Evolutionary conservation across 1,284 basidiomycete species (phyloP).

Genomic region (Retiboletus fuscus): DNA sequence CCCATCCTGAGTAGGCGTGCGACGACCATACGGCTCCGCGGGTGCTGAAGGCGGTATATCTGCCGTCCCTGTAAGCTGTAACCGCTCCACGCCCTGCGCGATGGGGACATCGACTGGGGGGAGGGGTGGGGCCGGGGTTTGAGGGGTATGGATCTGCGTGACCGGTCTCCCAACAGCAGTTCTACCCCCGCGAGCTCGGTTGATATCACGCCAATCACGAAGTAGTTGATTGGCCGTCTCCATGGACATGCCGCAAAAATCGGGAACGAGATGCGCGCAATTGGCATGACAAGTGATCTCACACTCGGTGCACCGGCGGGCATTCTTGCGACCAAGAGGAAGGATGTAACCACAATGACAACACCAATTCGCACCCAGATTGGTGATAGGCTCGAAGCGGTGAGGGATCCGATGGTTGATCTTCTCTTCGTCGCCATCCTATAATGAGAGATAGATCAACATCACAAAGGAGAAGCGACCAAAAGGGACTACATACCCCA

Average conservation of each 20-base stretch:
- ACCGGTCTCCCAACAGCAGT: constrained; percentile 51
- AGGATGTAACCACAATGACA: constrained; percentile 99
- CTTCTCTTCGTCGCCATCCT: constrained; percentile 98
- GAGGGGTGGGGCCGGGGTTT: constrained; percentile 47
- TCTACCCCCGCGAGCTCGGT: constrained; percentile 65
- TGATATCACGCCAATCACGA: constrained; percentile 89
- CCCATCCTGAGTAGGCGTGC: constrained; percentile 49
- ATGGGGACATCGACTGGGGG: constrained; percentile 47
- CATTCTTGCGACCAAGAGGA: constrained; percentile 96
- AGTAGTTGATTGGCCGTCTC: constrained; percentile 96
- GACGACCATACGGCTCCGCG: constrained; percentile 53
- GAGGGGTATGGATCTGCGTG: constrained; percentile 51
- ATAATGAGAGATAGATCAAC: constrained; percentile 54
- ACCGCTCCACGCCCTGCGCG: constrained; percentile 60
- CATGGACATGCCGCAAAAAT: constrained; percentile 99
- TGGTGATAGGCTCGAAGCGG: constrained; percentile 97
- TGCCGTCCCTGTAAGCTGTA: constrained; percentile 60
- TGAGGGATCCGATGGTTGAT: constrained; percentile 99
- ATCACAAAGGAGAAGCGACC: constrained; percentile 24
- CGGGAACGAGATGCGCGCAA: constrained; percentile 97
- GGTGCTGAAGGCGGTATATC: constrained; percentile 46
- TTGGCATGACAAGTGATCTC: constrained; percentile 97
- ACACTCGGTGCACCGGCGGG: constrained; percentile 95
- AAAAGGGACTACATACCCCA: constrained; percentile 70
- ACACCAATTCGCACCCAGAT: constrained; percentile 99